Evolutionary conservation across 495 filamentous ascomycete genomes (phyloP), one percentile per base, ranked within the genome.

Genomic region (Tuber umbilicatum): DNA sequence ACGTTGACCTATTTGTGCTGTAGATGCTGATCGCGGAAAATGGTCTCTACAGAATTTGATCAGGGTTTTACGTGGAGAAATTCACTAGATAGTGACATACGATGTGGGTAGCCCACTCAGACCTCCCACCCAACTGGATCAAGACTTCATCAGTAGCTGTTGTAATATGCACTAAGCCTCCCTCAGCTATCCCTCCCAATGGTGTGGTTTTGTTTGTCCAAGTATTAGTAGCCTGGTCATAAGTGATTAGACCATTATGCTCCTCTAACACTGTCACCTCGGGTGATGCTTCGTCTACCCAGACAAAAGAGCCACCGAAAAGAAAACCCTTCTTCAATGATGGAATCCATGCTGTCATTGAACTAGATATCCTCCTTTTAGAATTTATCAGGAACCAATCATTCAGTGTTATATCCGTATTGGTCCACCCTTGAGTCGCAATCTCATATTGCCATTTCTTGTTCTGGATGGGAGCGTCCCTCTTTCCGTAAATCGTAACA

Each of bases 21-120:
- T 78, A 78, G 10, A 78, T 70, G 5, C 68, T 41, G 14, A 77
- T 74, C 42, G 55, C 45, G 4, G n/a, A 7, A 73, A 76, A 74
- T 14, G 64, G 37, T 41, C 39, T 41, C 75, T 76, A 21, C 47
- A 23, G 16, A 19, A 40, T 21, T 9, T 5, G 27, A 37, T 40
- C 38, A 27, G 17, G 27, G 14, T 38, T 17, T 35, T 27, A 37
- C 0, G 2, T 14, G 5, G n/a, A 2, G 31, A 45, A 69, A 1
- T n/a, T 27, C 2, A 27, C 45, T 31, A 16, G 14, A 14, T 37
- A 19, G 37, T 2, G 27, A 70, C 72, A 31, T 69, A 45, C 55
- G 1, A 37, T 17, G 0, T n/a, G 1, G 12, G 50, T 31, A 31
- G 42, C 37, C 37, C 38, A 5, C 4, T 27, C 38, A 31, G 19